A percentile compares a stretch with the other conserved stretches of the same genome.
Evolutionary conservation across 352 stramenopile genomes (phyloP).

Genomic region (Globisporangium abappressorium): DNA sequence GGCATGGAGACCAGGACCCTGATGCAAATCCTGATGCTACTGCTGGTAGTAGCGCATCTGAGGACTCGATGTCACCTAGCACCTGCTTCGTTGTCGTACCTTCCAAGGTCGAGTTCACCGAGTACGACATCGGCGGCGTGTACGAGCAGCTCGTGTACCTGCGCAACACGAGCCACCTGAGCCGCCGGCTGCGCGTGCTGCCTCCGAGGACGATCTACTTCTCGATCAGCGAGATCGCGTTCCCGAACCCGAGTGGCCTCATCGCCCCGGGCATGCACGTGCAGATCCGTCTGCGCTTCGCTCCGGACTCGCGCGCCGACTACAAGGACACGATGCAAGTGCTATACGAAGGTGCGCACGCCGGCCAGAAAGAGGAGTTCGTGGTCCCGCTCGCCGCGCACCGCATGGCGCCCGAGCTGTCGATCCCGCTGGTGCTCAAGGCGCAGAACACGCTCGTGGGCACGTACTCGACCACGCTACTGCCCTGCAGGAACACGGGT

Average conservation of each 20-base stretch:
- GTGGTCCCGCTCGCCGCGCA: slow-evolving; percentile 43
- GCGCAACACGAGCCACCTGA: slow-evolving; percentile 55
- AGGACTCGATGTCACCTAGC: not conserved
- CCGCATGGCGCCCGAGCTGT: slow-evolving; percentile 58
- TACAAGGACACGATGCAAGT: slow-evolving; percentile 65
- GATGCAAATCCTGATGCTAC: not conserved
- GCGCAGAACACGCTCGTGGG: slow-evolving; percentile 68
- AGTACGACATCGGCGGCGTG: slow-evolving; percentile 70
- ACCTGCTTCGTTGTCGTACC: slow-evolving; percentile 50
- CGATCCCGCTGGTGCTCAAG: slow-evolving; percentile 53
- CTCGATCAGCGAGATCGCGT: slow-evolving; percentile 48
- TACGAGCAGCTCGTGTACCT: slow-evolving; percentile 73
- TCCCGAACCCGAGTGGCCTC: slow-evolving; percentile 50
- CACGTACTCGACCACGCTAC: slow-evolving; percentile 33
- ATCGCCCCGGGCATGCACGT: slow-evolving; percentile 74
- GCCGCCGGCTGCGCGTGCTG: slow-evolving; percentile 57
- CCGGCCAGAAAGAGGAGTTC: slow-evolving; percentile 20
- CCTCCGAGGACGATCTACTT: slow-evolving; percentile 66
- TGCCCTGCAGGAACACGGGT: slow-evolving; percentile 60
- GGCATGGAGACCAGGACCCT: not conserved
- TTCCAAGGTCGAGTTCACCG: slow-evolving; percentile 55
- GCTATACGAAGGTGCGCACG: slow-evolving; percentile 43
- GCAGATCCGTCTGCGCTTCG: slow-evolving; percentile 55
- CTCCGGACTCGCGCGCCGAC: slow-evolving; percentile 68
- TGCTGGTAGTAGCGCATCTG: not conserved